Evolutionary conservation across 495 filamentous ascomycete genomes (phyloP), one percentile per base, ranked within the genome.

Genomic region (Neurospora terricola): DNA sequence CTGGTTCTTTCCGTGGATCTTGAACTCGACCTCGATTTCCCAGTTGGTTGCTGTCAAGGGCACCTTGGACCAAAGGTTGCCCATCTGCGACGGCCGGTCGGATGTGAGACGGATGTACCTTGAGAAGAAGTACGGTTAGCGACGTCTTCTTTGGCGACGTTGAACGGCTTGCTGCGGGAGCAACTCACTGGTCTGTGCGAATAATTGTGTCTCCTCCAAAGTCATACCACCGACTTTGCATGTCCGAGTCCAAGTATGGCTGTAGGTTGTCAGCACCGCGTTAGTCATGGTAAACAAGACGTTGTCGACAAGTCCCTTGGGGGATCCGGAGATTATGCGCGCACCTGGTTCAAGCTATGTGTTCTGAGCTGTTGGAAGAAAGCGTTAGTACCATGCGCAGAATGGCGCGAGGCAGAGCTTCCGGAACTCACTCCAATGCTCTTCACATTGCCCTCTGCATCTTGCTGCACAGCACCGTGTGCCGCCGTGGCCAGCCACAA

Each of bases 171-270:
- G 27, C 14, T 12, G 14, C 14, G 48, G 38, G 74, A 69, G 39
- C 34, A 43, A 68, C 85, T 74, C 90, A 98, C 91, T 93, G 89
- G 82, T 99, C 96, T 75, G 94, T 92, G 69, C 96, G 91, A 79
- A 98, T 86, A 76, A 99, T 89, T 6, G 96, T 96, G 81, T 97
- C 93, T 78, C 94, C 96, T 79, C 96, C 96, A 88, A 97, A 99
- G 85, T 99, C 96, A 82, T 93, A 99, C 94, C 96, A 99, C 83
- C 96, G 92, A 85, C 92, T 97, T 87, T 97, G 93, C 90, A 98
- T 94, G 82, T 99, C 96, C 73, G 93, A 94, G 83, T 98, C 96
- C 69, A 99, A 88, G 82, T 98, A 99, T 69, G 96, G 96, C 92
- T 98, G 59, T 30, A 62, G 34, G 48, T 14, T 16, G 30, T 42